Conservation (phyloP, 1,284 basidiomycete genomes). For the Kalmanozyma brasiliensis region DNA sequence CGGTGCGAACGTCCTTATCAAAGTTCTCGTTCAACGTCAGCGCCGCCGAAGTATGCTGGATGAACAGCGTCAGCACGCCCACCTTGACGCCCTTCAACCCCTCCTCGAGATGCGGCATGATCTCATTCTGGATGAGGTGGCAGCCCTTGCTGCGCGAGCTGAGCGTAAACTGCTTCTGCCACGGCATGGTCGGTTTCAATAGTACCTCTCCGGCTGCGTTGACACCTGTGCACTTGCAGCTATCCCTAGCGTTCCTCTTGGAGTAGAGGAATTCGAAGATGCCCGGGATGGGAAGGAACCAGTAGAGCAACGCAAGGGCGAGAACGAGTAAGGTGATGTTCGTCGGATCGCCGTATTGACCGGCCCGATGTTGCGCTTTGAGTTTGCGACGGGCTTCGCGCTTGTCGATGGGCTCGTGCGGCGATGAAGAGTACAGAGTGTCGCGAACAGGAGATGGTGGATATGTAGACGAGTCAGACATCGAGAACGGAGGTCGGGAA, state of each 20-base stretch:
- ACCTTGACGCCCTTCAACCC: conserved; percentile 73
- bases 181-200: conserved; percentile 75
- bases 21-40: conserved; percentile 88
- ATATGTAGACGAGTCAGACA: conserved; percentile 10
- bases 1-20: conserved; percentile 74
- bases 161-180: conserved; percentile 85
- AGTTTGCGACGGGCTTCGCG: conserved; percentile 34
- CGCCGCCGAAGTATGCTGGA: conserved; percentile 89
- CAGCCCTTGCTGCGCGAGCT: conserved; percentile 72
- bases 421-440: conserved; percentile 36
- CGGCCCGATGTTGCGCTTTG: conserved; percentile 34
- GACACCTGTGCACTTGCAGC: conserved; percentile 1
- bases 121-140: conserved; percentile 85
- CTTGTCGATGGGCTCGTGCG: conserved; percentile 45
- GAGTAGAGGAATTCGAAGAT: conserved; percentile 36
- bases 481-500: conserved; percentile 21
- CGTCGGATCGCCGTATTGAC: conserved; percentile 46
- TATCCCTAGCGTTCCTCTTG: background rate
- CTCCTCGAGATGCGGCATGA: conserved; percentile 77
- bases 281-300: conserved; percentile 45
- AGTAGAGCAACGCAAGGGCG: conserved; percentile 30
- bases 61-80: conserved; percentile 71
- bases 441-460: conserved; percentile 12
- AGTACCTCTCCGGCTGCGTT: background rate
- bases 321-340: conserved; percentile 37